A percentile compares a stretch with the other conserved stretches of the same genome.
Conservation (phyloP, 306 rosid genomes). For the Quercus ilex region DNA sequence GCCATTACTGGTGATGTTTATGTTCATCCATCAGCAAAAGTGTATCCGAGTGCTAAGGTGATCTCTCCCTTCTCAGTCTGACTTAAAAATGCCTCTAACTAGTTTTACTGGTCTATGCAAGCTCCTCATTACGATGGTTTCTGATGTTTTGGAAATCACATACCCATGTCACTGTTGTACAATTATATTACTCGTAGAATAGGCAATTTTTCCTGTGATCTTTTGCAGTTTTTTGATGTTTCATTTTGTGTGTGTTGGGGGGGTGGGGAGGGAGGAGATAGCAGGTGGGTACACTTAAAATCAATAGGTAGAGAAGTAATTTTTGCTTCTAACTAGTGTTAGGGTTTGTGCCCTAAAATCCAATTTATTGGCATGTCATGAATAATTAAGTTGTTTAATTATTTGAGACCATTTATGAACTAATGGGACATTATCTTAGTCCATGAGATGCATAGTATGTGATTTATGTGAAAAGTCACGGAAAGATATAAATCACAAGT, state of each 20-base stretch:
- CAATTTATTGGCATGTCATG: too few species aligned
- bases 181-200: background rate
- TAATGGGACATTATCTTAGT: too few species aligned
- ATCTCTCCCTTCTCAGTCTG: conserved; percentile 3
- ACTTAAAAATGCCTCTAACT: background rate
- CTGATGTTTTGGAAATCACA: background rate
- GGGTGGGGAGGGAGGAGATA: background rate
- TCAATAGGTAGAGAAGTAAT: background rate
- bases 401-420: too few species aligned
- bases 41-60: conserved; percentile 93
- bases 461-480: too few species aligned
- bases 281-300: background rate
- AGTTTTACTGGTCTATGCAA: background rate
- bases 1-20: conserved; percentile 78
- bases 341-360: too few species aligned
- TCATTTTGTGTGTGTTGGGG: background rate
- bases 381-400: too few species aligned
- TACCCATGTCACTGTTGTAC: background rate
- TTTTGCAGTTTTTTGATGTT: background rate
- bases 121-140: background rate
- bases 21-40: conserved; percentile 93
- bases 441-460: too few species aligned
- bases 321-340: conserved; percentile 5
- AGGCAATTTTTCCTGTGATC: background rate
- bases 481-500: too few species aligned